phyloP scores from a whole-genome alignment of 768 basidiomycete genomes.

The Phanerochaete carnosa region DNA sequence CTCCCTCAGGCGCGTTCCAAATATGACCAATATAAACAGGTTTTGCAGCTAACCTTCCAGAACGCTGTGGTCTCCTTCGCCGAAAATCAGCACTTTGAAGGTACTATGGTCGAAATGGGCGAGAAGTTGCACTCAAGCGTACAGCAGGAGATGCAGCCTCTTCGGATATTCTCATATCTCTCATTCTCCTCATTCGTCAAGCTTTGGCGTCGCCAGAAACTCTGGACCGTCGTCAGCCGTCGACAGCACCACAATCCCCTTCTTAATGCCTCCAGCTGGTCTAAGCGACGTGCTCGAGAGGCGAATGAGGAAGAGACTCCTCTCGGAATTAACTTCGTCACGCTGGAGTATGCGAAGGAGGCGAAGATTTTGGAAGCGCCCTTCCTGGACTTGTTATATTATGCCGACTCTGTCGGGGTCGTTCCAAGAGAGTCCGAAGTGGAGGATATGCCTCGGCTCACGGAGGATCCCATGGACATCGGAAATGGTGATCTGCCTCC shows the following conservation, averaged over 20 bases:
- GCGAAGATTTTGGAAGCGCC: constrained; percentile 79
- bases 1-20: constrained; percentile 67
- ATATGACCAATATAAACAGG: constrained; percentile 80
- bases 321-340: constrained; percentile 50
- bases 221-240: constrained; percentile 13
- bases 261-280: constrained; percentile 19
- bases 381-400: constrained; percentile 78
- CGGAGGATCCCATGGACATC: constrained; percentile 56
- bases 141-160: constrained; percentile 29
- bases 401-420: constrained; percentile 77
- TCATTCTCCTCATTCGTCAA: constrained; percentile 41
- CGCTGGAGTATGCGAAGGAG: constrained; percentile 84
- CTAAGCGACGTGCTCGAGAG: constrained; percentile 26
- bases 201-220: constrained; percentile 53
- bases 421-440: constrained; percentile 45
- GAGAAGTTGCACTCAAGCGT: constrained; percentile 56
- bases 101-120: constrained; percentile 65
- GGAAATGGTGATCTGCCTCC: constrained; percentile 87
- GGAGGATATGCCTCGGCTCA: constrained; percentile 17
- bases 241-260: constrained; percentile 10
- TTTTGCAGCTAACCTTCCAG: constrained; percentile 68
- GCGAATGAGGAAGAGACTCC: constrained; percentile 52
- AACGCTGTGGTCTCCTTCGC: constrained; percentile 60
- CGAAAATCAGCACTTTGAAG: constrained; percentile 74
- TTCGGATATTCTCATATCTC: constrained; percentile 28